These are phyloP conservation scores for Isoetes engelmannii DNA, from an alignment of 83 land plant species.

Conservation along the genomic window DNA sequence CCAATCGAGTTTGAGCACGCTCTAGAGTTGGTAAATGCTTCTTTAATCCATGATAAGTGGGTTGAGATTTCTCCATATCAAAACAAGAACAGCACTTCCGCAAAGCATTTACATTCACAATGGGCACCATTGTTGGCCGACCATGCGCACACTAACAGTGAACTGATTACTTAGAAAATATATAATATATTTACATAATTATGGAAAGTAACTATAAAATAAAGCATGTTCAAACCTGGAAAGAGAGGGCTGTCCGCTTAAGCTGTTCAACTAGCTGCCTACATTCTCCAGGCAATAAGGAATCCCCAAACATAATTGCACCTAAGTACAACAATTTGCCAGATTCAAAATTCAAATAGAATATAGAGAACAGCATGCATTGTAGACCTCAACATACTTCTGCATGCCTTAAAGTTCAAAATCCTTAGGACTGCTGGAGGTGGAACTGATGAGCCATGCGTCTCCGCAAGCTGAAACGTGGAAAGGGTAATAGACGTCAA, in stretches of 20 bases:
- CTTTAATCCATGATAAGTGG: slow-evolving; percentile 47
- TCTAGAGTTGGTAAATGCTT: slow-evolving; percentile 34
- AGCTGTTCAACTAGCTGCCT: slow-evolving; percentile 71
- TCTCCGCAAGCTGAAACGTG: slow-evolving; percentile 59
- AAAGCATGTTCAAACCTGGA: slow-evolving; percentile 55
- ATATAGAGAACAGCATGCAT: too few species aligned
- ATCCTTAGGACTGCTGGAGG: slow-evolving; percentile 82
- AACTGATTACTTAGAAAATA: background rate
- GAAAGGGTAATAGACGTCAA: background rate
- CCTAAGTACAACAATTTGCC: slow-evolving; percentile 28
- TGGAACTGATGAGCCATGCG: slow-evolving; percentile 83
- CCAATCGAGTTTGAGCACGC: slow-evolving; percentile 34
- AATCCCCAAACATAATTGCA: slow-evolving; percentile 99
- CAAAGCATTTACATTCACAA: slow-evolving; percentile 61
- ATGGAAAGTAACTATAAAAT: background rate
- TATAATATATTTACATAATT: background rate
- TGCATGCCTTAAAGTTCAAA: slow-evolving; percentile 76
- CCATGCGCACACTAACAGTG: slow-evolving; percentile 92
- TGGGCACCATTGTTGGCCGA: slow-evolving; percentile 88
- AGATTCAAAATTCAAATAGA: too few species aligned
- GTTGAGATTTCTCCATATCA: background rate
- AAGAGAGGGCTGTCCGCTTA: slow-evolving; percentile 79
- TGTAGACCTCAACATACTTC: slow-evolving; percentile 45
- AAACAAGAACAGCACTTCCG: slow-evolving; percentile 45
- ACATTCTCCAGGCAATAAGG: slow-evolving; percentile 78